Base-by-base conservation (phyloP, 108 stramenopile genomes). In the Fragilaria crotonensis region DNA sequence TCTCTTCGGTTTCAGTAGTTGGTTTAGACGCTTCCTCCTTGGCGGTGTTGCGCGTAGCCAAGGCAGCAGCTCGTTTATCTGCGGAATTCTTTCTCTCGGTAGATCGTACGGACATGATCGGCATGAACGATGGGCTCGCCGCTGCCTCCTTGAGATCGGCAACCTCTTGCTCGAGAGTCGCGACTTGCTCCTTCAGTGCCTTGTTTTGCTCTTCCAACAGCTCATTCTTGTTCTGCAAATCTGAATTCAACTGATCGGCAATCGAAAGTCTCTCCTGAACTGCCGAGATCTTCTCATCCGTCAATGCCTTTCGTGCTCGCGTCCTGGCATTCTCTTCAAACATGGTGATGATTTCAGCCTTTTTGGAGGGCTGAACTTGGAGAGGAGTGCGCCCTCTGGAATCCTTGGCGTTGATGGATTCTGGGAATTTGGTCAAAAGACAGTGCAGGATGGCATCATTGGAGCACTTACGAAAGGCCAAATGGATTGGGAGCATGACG, bases 361-460 rank as follows among this genome's bases (percentile, higher is more conserved):
- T 41, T 41, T 41, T 7, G 14, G 36, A 41, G 7, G 36, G 36
- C 36, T 41, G 36, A 11, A 41, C 36, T 41, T 41, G 36, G 14
- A 41, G 36, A 11, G 77, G 71, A 31, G 62, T 33, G 20, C 71
- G 59, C 5, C 67, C 71, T n/a, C 47, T 25, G 25, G 60, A 62
- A 59, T 83, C 84, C 58, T 64, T 57, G 17, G 76, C 78, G 18
- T 65, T 58, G 44, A 89, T 52, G 17, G 75, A 70, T 59, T 83
- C 80, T 1, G 66, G 88, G 70, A 64, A 85, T 52, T 52, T 14
- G 62, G 48, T 75, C 67, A 45, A 85, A 58, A 23, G 85, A 62
- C 29, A 77, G 51, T 54, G 67, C 71, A 85, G 54, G 25, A 85
- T 45, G 11, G 27, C 36, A 49, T 76, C 80, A 4, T 44, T n/a